Evolutionary conservation across 1,284 basidiomycete genomes (phyloP).

Genomic region (Ganoderma lucidum): DNA sequence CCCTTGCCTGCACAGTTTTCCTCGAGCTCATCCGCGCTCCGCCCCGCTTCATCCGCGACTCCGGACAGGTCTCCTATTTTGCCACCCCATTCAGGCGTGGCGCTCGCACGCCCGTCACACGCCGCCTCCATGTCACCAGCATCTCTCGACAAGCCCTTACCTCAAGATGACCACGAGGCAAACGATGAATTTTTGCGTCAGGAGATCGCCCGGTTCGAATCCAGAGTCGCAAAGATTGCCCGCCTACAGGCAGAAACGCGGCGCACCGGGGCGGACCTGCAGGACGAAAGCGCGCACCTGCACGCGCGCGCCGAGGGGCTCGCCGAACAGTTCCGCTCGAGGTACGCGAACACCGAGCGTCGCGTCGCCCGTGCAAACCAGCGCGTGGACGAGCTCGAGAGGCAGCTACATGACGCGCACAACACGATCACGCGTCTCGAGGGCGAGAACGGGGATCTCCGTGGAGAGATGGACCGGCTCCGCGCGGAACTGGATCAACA

Average conservation of each 20-base stretch:
- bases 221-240: constrained; percentile 11
- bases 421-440: background rate
- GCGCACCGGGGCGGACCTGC: constrained; percentile 17
- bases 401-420: background rate
- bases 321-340: constrained; percentile 6
- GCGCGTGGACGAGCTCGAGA: constrained; percentile 9
- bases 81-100: background rate
- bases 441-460: constrained; percentile 11
- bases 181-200: constrained; percentile 11
- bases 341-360: constrained; percentile 14
- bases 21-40: background rate
- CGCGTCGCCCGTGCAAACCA: constrained; percentile 7
- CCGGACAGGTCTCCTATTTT: background rate
- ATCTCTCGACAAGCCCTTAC: background rate
- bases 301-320: constrained; percentile 19
- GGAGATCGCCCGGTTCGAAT: constrained; percentile 17
- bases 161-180: constrained; percentile 11
- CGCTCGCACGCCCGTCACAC: background rate
- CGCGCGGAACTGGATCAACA: background rate
- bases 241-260: constrained; percentile 16
- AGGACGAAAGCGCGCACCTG: constrained; percentile 21
- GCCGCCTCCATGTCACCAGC: background rate
- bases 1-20: background rate
- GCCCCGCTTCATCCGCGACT: background rate
- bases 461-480: background rate